These are phyloP conservation scores for Aspergillus pseudonomiae DNA, from an alignment of 2,329 filamentous ascomycete genomes.

Conservation along the genomic window DNA sequence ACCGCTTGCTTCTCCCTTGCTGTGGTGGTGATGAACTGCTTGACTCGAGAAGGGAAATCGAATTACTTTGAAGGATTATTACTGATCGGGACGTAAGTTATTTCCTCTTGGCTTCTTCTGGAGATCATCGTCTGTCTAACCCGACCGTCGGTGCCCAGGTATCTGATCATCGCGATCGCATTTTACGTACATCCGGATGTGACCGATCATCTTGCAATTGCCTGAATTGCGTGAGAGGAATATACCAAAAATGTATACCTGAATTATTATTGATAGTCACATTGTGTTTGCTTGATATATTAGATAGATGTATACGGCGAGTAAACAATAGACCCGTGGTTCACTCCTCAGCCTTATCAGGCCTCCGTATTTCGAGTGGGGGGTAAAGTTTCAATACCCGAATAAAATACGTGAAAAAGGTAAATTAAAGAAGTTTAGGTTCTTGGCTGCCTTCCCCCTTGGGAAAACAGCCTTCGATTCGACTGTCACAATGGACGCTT, in stretches of 20 bases:
- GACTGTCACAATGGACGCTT: background rate
- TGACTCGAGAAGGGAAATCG: conserved; percentile 23
- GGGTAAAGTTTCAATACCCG: background rate
- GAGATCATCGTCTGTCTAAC: conserved; percentile 5
- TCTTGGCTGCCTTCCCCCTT: no score
- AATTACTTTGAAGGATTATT: conserved; percentile 26
- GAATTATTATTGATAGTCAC: no score
- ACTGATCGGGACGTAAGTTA: conserved; percentile 23
- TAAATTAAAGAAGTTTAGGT: background rate
- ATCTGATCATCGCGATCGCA: conserved; percentile 24
- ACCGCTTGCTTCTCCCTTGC: conserved; percentile 23
- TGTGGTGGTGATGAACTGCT: conserved; percentile 25
- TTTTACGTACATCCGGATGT: conserved; percentile 22
- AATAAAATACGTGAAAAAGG: conserved; percentile 1
- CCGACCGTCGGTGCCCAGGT: conserved; percentile 5
- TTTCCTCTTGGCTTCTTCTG: background rate
- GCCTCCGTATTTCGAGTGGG: background rate
- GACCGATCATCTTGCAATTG: background rate
- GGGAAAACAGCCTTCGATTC: background rate
- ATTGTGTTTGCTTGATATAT: background rate
- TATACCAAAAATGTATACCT: background rate
- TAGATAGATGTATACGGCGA: background rate
- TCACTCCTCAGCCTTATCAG: background rate
- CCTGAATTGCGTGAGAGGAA: background rate
- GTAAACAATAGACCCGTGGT: background rate